These are phyloP conservation scores for Ophiocordyceps australis DNA, from an alignment of 2,329 filamentous ascomycete genomes.

Conservation along the genomic window DNA sequence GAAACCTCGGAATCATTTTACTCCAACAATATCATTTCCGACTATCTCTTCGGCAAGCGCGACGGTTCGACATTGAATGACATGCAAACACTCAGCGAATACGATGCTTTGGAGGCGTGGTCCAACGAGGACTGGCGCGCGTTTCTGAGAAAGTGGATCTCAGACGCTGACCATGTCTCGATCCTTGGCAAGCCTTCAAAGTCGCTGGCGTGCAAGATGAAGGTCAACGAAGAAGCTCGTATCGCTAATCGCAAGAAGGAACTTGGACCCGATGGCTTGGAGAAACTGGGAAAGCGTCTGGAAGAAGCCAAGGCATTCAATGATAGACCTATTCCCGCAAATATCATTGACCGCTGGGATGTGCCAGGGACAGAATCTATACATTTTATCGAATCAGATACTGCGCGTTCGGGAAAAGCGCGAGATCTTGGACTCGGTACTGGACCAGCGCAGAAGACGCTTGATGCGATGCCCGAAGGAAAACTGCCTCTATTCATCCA, in stretches of 20 bases:
- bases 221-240: constrained; percentile 61
- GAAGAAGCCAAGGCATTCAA: constrained; percentile 78
- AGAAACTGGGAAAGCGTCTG: constrained; percentile 55
- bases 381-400: constrained; percentile 79
- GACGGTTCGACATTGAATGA: constrained; percentile 60
- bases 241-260: constrained; percentile 62
- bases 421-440: constrained; percentile 47
- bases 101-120: constrained; percentile 61
- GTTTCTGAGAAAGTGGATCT: constrained; percentile 71
- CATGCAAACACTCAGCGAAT: constrained; percentile 36
- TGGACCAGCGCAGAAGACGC: constrained; percentile 54
- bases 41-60: constrained; percentile 77
- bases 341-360: constrained; percentile 63
- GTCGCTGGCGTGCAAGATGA: constrained; percentile 62
- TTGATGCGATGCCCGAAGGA: constrained; percentile 47
- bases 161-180: constrained; percentile 71
- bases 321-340: constrained; percentile 66
- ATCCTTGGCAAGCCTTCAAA: constrained; percentile 76
- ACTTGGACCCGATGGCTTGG: constrained; percentile 67
- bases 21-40: constrained; percentile 70
- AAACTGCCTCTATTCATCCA: constrained; percentile 78
- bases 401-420: constrained; percentile 67
- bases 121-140: constrained; percentile 65
- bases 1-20: constrained; percentile 72
- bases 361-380: constrained; percentile 82